These are phyloP conservation scores for Ogataea hybrid DNA, from an alignment of 1,139 yeast species.

Conservation along the genomic window DNA sequence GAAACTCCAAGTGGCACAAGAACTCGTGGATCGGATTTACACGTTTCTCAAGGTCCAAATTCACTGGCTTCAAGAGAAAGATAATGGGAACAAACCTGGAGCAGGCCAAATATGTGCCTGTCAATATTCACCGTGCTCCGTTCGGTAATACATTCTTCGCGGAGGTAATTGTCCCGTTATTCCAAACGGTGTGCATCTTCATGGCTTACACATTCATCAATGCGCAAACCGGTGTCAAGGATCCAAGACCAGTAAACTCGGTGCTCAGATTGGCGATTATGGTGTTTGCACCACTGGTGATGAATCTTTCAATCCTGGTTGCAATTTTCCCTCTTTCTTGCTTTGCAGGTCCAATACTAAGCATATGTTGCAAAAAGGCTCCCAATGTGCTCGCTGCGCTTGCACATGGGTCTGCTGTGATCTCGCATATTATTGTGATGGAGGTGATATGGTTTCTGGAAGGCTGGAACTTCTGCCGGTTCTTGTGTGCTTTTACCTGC, in stretches of 20 bases:
- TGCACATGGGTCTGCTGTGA: constrained; percentile 51
- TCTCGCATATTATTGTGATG: constrained; percentile 52
- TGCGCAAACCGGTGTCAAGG: constrained; percentile 61
- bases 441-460: constrained; percentile 64
- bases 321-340: constrained; percentile 48
- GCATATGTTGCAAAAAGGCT: constrained; percentile 37
- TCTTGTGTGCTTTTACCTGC: constrained; percentile 59
- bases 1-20: constrained; percentile 49
- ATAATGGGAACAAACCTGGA: constrained; percentile 26
- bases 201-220: constrained; percentile 68
- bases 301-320: constrained; percentile 44
- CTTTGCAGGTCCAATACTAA: constrained; percentile 44
- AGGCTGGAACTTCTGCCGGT: constrained; percentile 56
- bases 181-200: constrained; percentile 42
- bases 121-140: constrained; percentile 39
- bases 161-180: constrained; percentile 50
- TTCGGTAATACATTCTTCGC: constrained; percentile 49
- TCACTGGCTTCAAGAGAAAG: constrained; percentile 64
- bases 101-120: constrained; percentile 27
- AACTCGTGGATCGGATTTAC: constrained; percentile 63
- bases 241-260: constrained; percentile 50
- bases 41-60: constrained; percentile 51
- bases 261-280: constrained; percentile 50
- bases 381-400: constrained; percentile 43
- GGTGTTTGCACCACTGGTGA: constrained; percentile 50